Evolutionary conservation across 345 rosid genomes (phyloP), one percentile per base, ranked within the genome.

Genomic region (Limnanthes douglasii): DNA sequence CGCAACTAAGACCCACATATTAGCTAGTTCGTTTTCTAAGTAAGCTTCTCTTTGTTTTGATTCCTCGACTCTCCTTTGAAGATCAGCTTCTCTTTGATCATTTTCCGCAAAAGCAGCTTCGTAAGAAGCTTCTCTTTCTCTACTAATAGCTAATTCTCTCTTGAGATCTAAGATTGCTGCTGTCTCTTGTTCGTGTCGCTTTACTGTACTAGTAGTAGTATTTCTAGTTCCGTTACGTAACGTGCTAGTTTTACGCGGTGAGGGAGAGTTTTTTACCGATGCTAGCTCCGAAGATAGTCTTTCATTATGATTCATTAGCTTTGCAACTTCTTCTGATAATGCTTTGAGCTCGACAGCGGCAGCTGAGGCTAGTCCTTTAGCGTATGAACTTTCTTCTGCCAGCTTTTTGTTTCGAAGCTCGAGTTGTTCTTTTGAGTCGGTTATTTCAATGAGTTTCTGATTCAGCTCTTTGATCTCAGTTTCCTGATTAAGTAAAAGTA

Each of bases 291-390:
- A 62, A 25, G 72, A 53, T 53, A 78, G 64, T 65, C 69, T 60
- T 53, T 85, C 99, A 3, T 92, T 92, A 11, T 73, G 85, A 53
- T 78, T 73, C 96, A 92, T 80, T 13, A 92, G 94, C 61, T 92
- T 92, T 27, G 96, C 73, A 7, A 90, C 85, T 73, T 90, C 96
- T 56, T 84, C 98, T 1, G 96, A 84, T 38, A 90, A 60, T 49
- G 94, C 98, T 65, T 90, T 90, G 36, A 90, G 98, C 67, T 90
- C 98, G 10, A 92, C 99, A n/a, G 99, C 99, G 44, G 99, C 99
- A 40, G 99, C 99, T 37, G 99, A 92, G 51, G 96, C 99, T 50
- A 92, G 78, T 34, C 93, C 99, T 68, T 92, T 92, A 1, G 99
- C 99, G 7, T 92, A 92, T 8, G 88, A 72, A 57, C 99, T 78